Conservation (phyloP, 495 filamentous ascomycete genomes). For the Bacidia rubella region DNA sequence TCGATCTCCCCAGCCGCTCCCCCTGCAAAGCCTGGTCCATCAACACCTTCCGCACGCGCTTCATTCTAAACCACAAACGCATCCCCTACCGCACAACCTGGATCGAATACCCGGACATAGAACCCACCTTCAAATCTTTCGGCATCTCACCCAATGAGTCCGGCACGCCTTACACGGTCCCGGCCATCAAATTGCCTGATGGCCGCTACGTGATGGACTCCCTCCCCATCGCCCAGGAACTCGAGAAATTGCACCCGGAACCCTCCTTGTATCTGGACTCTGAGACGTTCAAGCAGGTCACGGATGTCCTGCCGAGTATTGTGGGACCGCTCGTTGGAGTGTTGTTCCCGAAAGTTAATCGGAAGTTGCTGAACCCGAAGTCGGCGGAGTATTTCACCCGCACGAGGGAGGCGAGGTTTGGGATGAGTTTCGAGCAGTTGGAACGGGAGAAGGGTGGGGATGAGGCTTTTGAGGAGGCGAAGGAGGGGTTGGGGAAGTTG, state of each 20-base stretch:
- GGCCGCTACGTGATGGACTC: slow-evolving; percentile 45
- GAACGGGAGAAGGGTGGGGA: slow-evolving; percentile 28
- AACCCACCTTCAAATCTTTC: slow-evolving; percentile 28
- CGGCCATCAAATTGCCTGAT: slow-evolving; percentile 36
- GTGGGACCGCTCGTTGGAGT: slow-evolving; percentile 5
- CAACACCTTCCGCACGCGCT: slow-evolving; percentile 49
- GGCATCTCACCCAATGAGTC: slow-evolving; percentile 28
- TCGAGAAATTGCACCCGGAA: slow-evolving; percentile 39
- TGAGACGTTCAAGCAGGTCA: slow-evolving; percentile 25
- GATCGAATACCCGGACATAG: slow-evolving; percentile 51
- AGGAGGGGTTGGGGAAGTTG: slow-evolving; percentile 25
- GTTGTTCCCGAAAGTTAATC: slow-evolving; percentile 25
- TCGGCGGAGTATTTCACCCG: slow-evolving; percentile 32
- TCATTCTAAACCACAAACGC: slow-evolving; percentile 47
- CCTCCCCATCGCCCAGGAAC: slow-evolving; percentile 32
- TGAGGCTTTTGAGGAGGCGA: slow-evolving; percentile 25
- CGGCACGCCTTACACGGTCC: slow-evolving; percentile 36
- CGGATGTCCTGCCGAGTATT: slow-evolving; percentile 12
- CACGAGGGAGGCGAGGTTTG: slow-evolving; percentile 26
- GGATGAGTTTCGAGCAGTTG: slow-evolving; percentile 32
- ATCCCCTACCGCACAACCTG: slow-evolving; percentile 52
- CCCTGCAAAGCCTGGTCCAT: slow-evolving; percentile 37
- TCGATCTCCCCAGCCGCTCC: slow-evolving; percentile 33
- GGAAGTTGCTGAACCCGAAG: slow-evolving; percentile 25
- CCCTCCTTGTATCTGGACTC: slow-evolving; percentile 40